Base-by-base conservation (phyloP, 1,284 basidiomycete genomes). In the Cryptococcus sp. region DNA sequence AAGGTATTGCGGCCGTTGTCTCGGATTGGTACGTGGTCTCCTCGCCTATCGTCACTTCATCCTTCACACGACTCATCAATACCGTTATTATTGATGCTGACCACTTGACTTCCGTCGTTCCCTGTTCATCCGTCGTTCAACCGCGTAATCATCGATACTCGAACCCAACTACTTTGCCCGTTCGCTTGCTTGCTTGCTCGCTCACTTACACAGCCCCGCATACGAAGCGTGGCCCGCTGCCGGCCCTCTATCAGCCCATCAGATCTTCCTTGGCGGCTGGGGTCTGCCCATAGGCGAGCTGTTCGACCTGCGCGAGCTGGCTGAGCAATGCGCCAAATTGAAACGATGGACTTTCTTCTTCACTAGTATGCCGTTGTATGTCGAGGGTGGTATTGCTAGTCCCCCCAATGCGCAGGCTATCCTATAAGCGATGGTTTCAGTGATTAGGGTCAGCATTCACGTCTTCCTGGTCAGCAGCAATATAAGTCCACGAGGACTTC, bases 1-100 rank as follows among this genome's bases (percentile, higher is more conserved):
- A 79, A 31, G 78, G 80, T 42, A 76, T 81, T 49, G 74, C 80
- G 2, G 80, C 80, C 3, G 78, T 81, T 5, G 79, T 70, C 0
- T 70, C 70, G 2, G 80, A 81, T 60, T 68, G 70, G 64, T 73
- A 59, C 50, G 75, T 72, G 11, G 31, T 35, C 13, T 8, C 31
- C 31, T 10, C 31, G 10, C 5, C 31, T 10, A 35, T 4, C 8
- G 2, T 10, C 8, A 13, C 31, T 35, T 4, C 13, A 13, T 35
- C 3, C 10, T 13, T 35, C 8, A 35, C 13, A 35, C 31, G 25
- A 25, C 31, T 35, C 8, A 8, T 3, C 25, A 25, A 25, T 35
- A 35, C 38, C 31, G 20, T 44, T 13, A 16, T 23, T n/a, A 8
- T 23, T 39, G 22, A 16, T 8, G 15, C 42, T 45, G 42, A 19